Evolutionary conservation across 768 basidiomycete species (phyloP).

Genomic region (Amanita jacksonii): DNA sequence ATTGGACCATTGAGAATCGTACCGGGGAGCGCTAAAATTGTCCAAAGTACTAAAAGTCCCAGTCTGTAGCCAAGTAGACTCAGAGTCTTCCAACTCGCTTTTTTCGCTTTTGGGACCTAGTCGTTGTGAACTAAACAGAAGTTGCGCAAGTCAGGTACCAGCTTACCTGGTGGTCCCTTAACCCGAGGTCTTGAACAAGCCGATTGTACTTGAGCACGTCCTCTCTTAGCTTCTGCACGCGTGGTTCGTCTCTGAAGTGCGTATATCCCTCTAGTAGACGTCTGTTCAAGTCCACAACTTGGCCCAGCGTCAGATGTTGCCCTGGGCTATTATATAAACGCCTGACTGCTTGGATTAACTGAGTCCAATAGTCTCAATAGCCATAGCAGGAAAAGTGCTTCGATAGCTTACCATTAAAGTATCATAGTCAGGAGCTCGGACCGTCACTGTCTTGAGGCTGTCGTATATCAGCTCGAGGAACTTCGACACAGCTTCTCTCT

Average conservation of each 20-base stretch:
- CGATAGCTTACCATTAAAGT: conserved; percentile 76
- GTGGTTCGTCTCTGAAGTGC: conserved; percentile 87
- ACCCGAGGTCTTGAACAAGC: conserved; percentile 75
- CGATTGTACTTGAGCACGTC: conserved; percentile 90
- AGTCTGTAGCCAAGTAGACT: conserved; percentile 79
- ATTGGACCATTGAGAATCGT: conserved; percentile 89
- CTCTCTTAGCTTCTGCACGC: conserved; percentile 67
- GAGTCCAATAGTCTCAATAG: conserved; percentile 1
- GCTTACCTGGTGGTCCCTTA: conserved; percentile 85
- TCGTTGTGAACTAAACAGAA: conserved; percentile 1
- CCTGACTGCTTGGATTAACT: conserved; percentile 95
- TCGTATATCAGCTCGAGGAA: conserved; percentile 90
- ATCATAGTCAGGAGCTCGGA: conserved; percentile 94
- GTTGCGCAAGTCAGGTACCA: neutral
- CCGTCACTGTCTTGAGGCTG: conserved; percentile 89
- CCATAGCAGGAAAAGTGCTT: conserved; percentile 2
- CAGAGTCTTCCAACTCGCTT: conserved; percentile 79
- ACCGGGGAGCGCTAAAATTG: conserved; percentile 79
- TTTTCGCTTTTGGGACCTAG: conserved; percentile 81
- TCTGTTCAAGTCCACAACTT: conserved; percentile 91
- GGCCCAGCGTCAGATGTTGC: conserved; percentile 87
- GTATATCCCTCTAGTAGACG: conserved; percentile 89
- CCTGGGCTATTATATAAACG: conserved; percentile 91
- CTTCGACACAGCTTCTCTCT: conserved; percentile 83
- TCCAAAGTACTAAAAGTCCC: conserved; percentile 71